Conservation (phyloP, 768 basidiomycete species). For the Calocybe cyanea region DNA sequence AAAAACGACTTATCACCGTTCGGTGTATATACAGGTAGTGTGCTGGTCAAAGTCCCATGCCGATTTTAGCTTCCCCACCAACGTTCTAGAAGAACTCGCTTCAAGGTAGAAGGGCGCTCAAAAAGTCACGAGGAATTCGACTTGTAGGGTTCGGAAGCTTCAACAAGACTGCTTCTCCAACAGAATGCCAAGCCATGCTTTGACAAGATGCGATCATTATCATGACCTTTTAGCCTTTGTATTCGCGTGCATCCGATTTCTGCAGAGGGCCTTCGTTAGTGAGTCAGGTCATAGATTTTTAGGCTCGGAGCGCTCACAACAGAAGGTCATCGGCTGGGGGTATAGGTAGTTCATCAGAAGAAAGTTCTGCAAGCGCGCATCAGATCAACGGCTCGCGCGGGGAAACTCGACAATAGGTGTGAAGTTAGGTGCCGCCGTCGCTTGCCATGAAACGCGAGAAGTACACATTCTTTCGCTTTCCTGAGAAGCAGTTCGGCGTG, state of each 20-base stretch:
- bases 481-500: background rate
- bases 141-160: background rate
- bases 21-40: background rate
- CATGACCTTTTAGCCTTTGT: too few relatives aligned
- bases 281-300: too few relatives aligned
- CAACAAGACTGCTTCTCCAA: background rate
- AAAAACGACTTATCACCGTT: background rate
- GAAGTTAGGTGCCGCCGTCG: background rate
- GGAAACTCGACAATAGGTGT: constrained; percentile 1
- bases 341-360: too few relatives aligned
- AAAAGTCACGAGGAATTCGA: background rate
- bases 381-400: background rate
- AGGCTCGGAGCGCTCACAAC: too few relatives aligned
- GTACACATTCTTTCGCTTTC: background rate
- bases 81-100: background rate
- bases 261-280: too few relatives aligned
- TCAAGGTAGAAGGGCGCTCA: background rate
- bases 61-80: background rate
- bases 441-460: background rate
- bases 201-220: background rate
- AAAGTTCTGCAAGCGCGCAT: background rate
- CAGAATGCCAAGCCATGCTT: background rate
- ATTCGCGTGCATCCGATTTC: too few relatives aligned
- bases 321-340: too few relatives aligned
- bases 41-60: background rate